Evolutionary conservation across 805 yeast genomes (phyloP).

Genomic region (Yarrowia sp.): DNA sequence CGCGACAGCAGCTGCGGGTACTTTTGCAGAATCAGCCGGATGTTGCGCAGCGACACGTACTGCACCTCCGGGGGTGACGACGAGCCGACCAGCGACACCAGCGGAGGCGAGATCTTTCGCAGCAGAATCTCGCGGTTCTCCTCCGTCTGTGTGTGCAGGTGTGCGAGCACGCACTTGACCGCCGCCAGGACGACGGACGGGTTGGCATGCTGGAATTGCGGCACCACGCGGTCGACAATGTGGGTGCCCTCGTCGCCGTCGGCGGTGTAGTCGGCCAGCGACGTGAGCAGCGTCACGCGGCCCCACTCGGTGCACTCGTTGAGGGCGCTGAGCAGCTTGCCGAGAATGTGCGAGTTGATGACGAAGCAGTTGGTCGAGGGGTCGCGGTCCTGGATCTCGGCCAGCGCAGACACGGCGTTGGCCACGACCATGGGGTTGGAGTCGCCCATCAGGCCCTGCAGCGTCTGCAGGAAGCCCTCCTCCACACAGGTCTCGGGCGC

Average conservation of each 20-base stretch:
- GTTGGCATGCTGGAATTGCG: conserved; percentile 76
- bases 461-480: conserved; percentile 73
- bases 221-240: conserved; percentile 62
- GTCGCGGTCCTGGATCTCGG: conserved; percentile 74
- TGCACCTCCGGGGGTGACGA: conserved; percentile 81
- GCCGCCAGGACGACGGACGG: conserved; percentile 79
- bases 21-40: conserved; percentile 68
- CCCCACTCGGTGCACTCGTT: conserved; percentile 99
- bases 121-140: conserved; percentile 49
- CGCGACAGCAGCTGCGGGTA: conserved; percentile 53
- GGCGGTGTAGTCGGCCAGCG: conserved; percentile 69
- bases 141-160: conserved; percentile 41
- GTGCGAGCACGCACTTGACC: conserved; percentile 66
- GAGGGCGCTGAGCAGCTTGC: conserved; percentile 71
- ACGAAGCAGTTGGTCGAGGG: conserved; percentile 50
- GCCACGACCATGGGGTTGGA: conserved; percentile 97
- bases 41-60: conserved; percentile 76
- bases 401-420: conserved; percentile 80
- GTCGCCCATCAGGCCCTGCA: conserved; percentile 71
- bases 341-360: conserved; percentile 43
- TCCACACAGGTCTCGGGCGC: conserved; percentile 78
- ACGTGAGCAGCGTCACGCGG: conserved; percentile 80
- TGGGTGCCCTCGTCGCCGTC: conserved; percentile 64
- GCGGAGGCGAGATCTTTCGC: conserved; percentile 63
- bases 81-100: conserved; percentile 75